Evolutionary conservation across 352 stramenopile genomes (phyloP).

Genomic region (Phytophthora agathidicida): DNA sequence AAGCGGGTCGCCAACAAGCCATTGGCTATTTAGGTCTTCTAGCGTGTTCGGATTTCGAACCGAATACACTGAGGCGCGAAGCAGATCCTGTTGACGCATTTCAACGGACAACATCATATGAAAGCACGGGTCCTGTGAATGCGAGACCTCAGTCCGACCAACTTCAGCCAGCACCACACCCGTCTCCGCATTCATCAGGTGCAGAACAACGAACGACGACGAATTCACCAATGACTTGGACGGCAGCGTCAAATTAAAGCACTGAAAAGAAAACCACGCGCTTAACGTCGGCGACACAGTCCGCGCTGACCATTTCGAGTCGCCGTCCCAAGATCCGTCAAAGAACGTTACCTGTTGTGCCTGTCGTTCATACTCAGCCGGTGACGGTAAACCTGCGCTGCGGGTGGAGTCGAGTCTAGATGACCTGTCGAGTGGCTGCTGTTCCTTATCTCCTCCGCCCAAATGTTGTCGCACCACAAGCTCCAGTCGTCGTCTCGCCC

Average conservation of each 20-base stretch:
- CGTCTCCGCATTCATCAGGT: slow-evolving; percentile 56
- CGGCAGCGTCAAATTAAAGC: slow-evolving; percentile 79
- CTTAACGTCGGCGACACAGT: slow-evolving; percentile 15
- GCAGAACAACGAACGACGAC: slow-evolving; percentile 73
- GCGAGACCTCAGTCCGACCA: slow-evolving; percentile 77
- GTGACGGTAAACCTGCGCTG: slow-evolving; percentile 3
- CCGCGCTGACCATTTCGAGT: slow-evolving; percentile 17
- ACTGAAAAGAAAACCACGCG: slow-evolving; percentile 87
- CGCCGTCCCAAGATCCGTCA: slow-evolving; percentile 11
- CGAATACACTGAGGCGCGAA: slow-evolving; percentile 75
- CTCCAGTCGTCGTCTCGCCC: slow-evolving; percentile 47
- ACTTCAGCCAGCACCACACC: slow-evolving; percentile 55
- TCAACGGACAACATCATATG: slow-evolving; percentile 79
- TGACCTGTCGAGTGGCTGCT: slow-evolving; percentile 5
- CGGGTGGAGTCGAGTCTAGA: slow-evolving; percentile 2
- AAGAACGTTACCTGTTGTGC: slow-evolving; percentile 10
- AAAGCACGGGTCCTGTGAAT: slow-evolving; percentile 74
- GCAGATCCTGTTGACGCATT: slow-evolving; percentile 50
- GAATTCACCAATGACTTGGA: slow-evolving; percentile 47
- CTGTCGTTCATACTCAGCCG: slow-evolving; percentile 21
- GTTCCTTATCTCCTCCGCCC: slow-evolving; percentile 25
- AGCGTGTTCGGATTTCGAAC: slow-evolving; percentile 63
- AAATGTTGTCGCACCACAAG: slow-evolving; percentile 45
- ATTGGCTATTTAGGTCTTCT: slow-evolving; percentile 72
- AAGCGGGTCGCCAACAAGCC: slow-evolving; percentile 71